Base-by-base conservation (phyloP, 495 filamentous ascomycete genomes). In the Arthonia radiata region DNA sequence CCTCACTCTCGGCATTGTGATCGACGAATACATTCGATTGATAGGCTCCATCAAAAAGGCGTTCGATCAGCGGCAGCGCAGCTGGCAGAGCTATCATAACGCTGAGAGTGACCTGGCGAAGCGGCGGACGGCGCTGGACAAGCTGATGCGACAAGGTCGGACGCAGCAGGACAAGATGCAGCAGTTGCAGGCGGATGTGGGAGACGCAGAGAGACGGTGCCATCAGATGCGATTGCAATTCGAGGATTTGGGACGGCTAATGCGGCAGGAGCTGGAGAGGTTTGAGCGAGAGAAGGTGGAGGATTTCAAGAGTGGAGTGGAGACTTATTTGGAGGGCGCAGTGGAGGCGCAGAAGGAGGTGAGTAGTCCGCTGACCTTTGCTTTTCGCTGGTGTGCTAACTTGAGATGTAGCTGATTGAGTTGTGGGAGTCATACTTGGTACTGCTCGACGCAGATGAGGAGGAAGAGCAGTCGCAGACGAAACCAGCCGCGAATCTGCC, bases 271-370 rank as follows among this genome's bases (percentile, higher is more conserved):
- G 48, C 56, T 97, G 32, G 86, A 94, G 34, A 58, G 81, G 15
- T 97, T 97, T 39, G 86, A 94, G 54, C 65, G 65, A 38, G 86
- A 97, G 53, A 97, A 97, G 56, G 86, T 97, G 5, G 86, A 97
- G 45, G 86, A 97, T 46, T 97, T 97, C 51, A 97, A 94, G 55
- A 82, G 73, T 33, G 89, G 79, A 0, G 83, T 97, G 2, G 86
- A 97, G 54, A 97, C 86, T 0, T 97, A 83, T 47, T 53, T 97
- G 36, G 86, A 97, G 52, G 76, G 82, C 32, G 77, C 83, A 5
- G 80, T 97, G 3, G 86, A 97, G 53, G 89, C 79, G 28, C 86
- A 97, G 55, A 97, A 97, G 52, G 86, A 97, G 72, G 86, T 83
- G 46, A 42, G 64, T 49, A 14, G 15, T 17, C 5, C 13, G 29